Percentiles rank a stretch among this genome's conserved stretches.
Conservation (phyloP, 2,329 filamentous ascomycete species). For the Aspergillus sp. region DNA sequence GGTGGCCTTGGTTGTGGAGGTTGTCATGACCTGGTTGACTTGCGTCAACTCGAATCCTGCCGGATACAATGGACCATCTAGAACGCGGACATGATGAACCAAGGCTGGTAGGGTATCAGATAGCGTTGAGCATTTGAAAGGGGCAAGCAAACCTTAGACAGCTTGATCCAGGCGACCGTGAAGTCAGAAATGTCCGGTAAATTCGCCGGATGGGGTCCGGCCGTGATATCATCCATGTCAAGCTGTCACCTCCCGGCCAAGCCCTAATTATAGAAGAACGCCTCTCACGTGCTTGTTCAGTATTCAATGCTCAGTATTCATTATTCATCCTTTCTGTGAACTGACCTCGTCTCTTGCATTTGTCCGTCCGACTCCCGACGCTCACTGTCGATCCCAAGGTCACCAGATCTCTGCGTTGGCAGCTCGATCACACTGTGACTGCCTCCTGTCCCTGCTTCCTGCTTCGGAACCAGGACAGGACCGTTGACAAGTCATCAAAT, state of each 20-base stretch:
- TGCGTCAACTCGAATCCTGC: neutral
- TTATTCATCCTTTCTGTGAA: neutral
- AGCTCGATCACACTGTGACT: conserved; percentile 22
- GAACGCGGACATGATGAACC: neutral
- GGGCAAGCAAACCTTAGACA: neutral
- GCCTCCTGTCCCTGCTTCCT: neutral
- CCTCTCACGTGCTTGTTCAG: neutral
- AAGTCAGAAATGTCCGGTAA: neutral
- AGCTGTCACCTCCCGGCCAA: neutral
- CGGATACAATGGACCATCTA: neutral
- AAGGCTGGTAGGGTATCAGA: neutral
- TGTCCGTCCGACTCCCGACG: neutral
- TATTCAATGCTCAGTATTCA: neutral
- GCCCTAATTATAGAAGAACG: neutral
- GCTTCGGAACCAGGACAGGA: conserved; percentile 5
- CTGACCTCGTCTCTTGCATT: neutral
- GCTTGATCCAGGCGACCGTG: neutral
- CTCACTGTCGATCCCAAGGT: conserved; percentile 30
- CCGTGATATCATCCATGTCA: neutral
- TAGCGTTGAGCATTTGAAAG: neutral
- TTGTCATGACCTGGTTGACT: neutral
- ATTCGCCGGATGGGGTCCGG: neutral
- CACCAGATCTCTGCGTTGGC: conserved; percentile 39
- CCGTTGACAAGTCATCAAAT: conserved; percentile 15
- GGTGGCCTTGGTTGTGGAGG: neutral